phyloP scores from a whole-genome alignment of 257 asterid genomes.

The Nicotiana tabacum region DNA sequence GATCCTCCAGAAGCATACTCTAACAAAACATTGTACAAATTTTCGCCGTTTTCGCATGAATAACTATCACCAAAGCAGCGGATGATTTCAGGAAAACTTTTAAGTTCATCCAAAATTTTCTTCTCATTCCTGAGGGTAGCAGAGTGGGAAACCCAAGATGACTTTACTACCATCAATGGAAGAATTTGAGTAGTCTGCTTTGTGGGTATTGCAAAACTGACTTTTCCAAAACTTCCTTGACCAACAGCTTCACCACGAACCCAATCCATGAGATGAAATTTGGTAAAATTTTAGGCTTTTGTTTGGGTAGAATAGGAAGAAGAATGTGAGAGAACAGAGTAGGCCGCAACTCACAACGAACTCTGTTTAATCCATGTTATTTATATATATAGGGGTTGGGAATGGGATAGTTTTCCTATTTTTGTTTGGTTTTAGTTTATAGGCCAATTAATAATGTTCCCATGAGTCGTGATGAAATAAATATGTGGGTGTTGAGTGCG shows the following conservation, averaged over 20 bases:
- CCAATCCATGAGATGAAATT: constrained; percentile 61
- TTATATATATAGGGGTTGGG: constrained; percentile 26
- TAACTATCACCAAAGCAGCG: constrained; percentile 58
- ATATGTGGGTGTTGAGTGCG: constrained; percentile 9
- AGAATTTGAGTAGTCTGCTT: constrained; percentile 6
- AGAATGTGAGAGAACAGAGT: constrained; percentile 14
- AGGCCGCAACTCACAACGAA: not conserved
- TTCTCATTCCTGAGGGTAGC: constrained; percentile 55
- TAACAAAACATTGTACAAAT: constrained; percentile 62
- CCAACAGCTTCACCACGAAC: constrained; percentile 65
- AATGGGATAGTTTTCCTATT: not conserved
- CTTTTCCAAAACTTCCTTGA: constrained; percentile 75
- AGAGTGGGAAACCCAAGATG: constrained; percentile 44
- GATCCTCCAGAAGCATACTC: constrained; percentile 79
- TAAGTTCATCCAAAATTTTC: constrained; percentile 44
- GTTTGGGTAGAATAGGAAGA: not conserved
- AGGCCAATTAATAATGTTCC: constrained; percentile 8
- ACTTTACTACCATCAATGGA: constrained; percentile 68
- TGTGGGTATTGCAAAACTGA: constrained; percentile 45
- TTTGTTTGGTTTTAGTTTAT: not conserved
- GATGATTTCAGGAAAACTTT: constrained; percentile 50
- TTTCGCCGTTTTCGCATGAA: constrained; percentile 60
- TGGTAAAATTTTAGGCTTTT: not conserved
- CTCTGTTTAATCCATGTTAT: not conserved
- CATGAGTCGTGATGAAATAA: constrained; percentile 25